Evolutionary conservation across 208 protist genomes (phyloP), one percentile per base, ranked within the genome.

Genomic region (Phytomonas sp.): DNA sequence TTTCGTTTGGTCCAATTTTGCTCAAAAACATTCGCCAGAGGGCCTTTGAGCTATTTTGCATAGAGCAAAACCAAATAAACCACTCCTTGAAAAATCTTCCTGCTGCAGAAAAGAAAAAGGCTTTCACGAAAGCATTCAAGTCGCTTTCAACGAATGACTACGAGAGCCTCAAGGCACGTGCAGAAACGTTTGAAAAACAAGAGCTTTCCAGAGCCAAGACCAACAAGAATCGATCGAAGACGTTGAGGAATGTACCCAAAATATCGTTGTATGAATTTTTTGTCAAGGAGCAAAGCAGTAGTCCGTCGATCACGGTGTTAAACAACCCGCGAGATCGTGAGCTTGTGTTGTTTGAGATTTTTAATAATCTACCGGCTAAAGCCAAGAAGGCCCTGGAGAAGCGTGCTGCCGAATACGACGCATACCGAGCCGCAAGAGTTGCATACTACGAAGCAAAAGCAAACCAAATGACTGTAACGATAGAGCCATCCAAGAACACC

Each of bases 261-360:
- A 68, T 75, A 28, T 62, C 36, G 23, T 40, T 79, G 29, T 34
- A 74, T 60, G 83, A 91, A 64, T 70, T 85, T 23, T 93, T 93
- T 46, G 77, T 76, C 28, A 75, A 70, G 60, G 80, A 93, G 53
- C 88, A 93, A 64, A 23, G 62, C 15, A 63, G 66, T 11, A 93
- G 89, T 76, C 88, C 84, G 2, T 79, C 88, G 29, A 70, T 93
- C 40, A 33, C 72, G 3, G 66, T 75, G 20, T 56, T 84, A 26
- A n/a, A 37, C 33, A 84, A 70, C 36, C 81, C 80, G 11, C 65
- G 77, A n/a, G 80, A 88, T 20, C 79, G 75, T 11, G 83, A 91
- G 73, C 63, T 71, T 30, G 76, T 78, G 34, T 61, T 93, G 11
- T 78, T 89, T 37, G 71, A 78, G n/a, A 88, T 93, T 51, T 93